Percentiles rank a stretch among this genome's conserved stretches.
These are phyloP conservation scores for Hypholoma sublateritium DNA, from an alignment of 768 basidiomycete genomes.

Conservation along the genomic window DNA sequence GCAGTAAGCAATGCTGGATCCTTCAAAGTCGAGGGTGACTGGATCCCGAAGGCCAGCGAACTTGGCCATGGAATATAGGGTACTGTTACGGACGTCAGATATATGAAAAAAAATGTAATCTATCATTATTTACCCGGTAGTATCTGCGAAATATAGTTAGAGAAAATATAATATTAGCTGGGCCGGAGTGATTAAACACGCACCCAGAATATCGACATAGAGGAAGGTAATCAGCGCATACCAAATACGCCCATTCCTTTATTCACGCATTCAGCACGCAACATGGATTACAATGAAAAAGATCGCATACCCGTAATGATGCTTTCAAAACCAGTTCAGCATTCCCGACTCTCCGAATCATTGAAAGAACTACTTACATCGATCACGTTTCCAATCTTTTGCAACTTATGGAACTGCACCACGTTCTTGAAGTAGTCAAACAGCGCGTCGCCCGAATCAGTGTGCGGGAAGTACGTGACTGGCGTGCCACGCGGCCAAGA, in stretches of 20 bases:
- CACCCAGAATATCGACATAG: conserved; percentile 83
- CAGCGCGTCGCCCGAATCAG: conserved; percentile 59
- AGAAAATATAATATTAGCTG: background rate
- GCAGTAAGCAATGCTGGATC: conserved; percentile 79
- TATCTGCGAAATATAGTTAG: conserved; percentile 33
- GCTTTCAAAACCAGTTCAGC: conserved; percentile 29
- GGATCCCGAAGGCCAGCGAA: conserved; percentile 87
- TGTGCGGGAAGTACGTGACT: conserved; percentile 84
- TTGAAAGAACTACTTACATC: conserved; percentile 47
- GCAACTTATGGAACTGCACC: conserved; percentile 68
- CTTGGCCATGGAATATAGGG: conserved; percentile 88
- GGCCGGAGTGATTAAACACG: conserved; percentile 16
- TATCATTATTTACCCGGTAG: conserved; percentile 38
- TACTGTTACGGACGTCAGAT: conserved; percentile 44
- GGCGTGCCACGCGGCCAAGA: conserved; percentile 85
- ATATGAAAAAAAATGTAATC: background rate
- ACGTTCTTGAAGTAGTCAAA: conserved; percentile 88
- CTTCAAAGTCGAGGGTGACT: conserved; percentile 84
- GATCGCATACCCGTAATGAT: conserved; percentile 40
- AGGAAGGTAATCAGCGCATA: conserved; percentile 88
- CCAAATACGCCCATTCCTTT: conserved; percentile 73
- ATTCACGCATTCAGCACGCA: conserved; percentile 15
- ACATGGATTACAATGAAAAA: background rate
- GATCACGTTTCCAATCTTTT: conserved; percentile 62
- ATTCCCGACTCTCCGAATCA: background rate